Percentiles rank a stretch among this genome's conserved stretches.
Conservation (phyloP, 1,284 basidiomycete genomes). For the Neonothopanus nambi region DNA sequence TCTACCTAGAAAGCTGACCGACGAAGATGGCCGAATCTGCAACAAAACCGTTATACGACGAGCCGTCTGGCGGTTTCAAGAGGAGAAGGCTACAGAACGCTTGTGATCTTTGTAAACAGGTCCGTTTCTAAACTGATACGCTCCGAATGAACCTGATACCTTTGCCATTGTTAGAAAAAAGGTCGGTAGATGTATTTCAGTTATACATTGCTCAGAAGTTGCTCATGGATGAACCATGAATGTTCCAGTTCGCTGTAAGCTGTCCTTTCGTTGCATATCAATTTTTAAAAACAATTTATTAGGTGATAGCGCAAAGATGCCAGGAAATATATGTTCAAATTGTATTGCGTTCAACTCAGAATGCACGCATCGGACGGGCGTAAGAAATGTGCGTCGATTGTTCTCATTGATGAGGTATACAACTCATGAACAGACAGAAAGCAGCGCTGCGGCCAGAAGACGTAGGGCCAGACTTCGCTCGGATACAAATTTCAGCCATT, state of each 20-base stretch:
- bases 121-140: neutral
- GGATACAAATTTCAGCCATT: conserved; percentile 5
- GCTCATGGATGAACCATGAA: neutral
- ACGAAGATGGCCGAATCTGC: no score
- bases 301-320: conserved; percentile 18
- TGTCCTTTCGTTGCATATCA: neutral
- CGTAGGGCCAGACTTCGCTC: neutral
- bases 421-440: no score
- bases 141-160: neutral
- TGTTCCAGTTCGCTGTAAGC: conserved; percentile 8
- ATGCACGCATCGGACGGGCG: conserved; percentile 9
- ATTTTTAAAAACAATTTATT: neutral
- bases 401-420: neutral
- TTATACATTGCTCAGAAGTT: no score
- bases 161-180: neutral
- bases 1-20: no score
- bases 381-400: conserved; percentile 3
- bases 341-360: conserved; percentile 12
- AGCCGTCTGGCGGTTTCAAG: conserved; percentile 2
- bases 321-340: conserved; percentile 15
- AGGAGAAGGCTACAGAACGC: conserved; percentile 3
- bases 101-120: conserved; percentile 5
- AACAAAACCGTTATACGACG: conserved; percentile 2
- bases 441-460: neutral
- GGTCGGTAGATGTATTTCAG: no score